Percentiles rank a stretch among this genome's conserved stretches.
These are phyloP conservation scores for Curvularia hawaiiensis DNA, from an alignment of 2,329 filamentous ascomycete genomes.

Conservation along the genomic window DNA sequence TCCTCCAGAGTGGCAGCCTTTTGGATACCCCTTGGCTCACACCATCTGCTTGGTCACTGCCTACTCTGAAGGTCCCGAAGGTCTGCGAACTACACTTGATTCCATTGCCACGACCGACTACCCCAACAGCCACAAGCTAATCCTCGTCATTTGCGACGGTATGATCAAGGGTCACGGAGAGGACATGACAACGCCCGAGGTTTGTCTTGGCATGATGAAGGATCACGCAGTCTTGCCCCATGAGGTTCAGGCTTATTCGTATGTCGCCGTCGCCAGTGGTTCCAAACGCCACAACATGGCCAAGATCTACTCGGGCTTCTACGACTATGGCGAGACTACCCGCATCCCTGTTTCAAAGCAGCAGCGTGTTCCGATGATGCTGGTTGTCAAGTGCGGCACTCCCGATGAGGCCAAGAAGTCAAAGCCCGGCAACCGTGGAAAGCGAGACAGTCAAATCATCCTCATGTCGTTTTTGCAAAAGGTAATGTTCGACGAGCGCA, in stretches of 20 bases:
- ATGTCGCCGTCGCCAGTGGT: slow-evolving; percentile 93
- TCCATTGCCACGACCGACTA: slow-evolving; percentile 98
- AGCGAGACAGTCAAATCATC: slow-evolving; percentile 98
- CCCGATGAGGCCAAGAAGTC: slow-evolving; percentile 79
- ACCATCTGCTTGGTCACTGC: slow-evolving; percentile 93
- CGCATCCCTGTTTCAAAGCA: slow-evolving; percentile 83
- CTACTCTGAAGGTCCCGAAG: slow-evolving; percentile 94
- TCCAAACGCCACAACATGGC: slow-evolving; percentile 99
- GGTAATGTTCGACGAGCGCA: slow-evolving; percentile 99
- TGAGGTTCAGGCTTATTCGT: slow-evolving; percentile 88
- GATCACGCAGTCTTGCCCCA: slow-evolving; percentile 80
- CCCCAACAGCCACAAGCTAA: slow-evolving; percentile 97
- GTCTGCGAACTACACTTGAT: slow-evolving; percentile 90
- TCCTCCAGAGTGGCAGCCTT: slow-evolving; percentile 95
- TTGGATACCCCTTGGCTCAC: slow-evolving; percentile 92
- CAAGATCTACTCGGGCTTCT: slow-evolving; percentile 97
- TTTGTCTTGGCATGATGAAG: slow-evolving; percentile 91
- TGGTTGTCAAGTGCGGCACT: slow-evolving; percentile 94
- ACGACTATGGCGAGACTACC: slow-evolving; percentile 88
- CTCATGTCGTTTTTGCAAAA: slow-evolving; percentile 99
- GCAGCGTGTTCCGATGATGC: slow-evolving; percentile 97
- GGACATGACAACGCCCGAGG: slow-evolving; percentile 82
- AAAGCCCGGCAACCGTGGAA: slow-evolving; percentile 96
- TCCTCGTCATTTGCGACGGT: slow-evolving; percentile 95
- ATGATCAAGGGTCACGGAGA: slow-evolving; percentile 97